Conservation (phyloP, 2,329 filamentous ascomycete species). For the Arthrinium phaeospermum region DNA sequence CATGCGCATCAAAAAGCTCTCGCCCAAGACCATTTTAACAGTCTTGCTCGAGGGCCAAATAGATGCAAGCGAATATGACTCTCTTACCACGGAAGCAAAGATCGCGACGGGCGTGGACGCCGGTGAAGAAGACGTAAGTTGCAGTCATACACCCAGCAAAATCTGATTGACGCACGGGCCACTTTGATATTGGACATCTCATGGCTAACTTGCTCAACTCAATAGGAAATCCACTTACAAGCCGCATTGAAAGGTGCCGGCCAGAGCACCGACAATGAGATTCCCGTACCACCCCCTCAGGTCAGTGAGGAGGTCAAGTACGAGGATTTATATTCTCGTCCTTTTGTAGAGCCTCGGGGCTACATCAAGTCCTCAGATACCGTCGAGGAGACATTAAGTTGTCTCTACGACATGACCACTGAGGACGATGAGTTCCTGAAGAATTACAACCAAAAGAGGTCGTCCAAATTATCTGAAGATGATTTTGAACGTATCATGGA, state of each 20-base stretch:
- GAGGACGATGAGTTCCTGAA: conserved; percentile 88
- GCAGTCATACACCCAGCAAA: conserved; percentile 7
- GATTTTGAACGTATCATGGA: conserved; percentile 94
- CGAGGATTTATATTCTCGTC: conserved; percentile 82
- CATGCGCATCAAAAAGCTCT: conserved; percentile 89
- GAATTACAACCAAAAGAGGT: conserved; percentile 79
- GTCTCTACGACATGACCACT: conserved; percentile 91
- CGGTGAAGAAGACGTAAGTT: conserved; percentile 85
- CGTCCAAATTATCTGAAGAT: conserved; percentile 78
- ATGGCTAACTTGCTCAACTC: conserved; percentile 13
- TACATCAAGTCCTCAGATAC: conserved; percentile 99
- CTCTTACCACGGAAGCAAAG: conserved; percentile 80
- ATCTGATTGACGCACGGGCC: conserved; percentile 16
- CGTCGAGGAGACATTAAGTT: conserved; percentile 91
- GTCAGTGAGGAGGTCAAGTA: conserved; percentile 75
- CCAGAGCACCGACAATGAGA: conserved; percentile 61
- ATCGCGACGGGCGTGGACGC: conserved; percentile 98
- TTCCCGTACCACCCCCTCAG: conserved; percentile 69
- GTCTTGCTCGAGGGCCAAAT: conserved; percentile 91
- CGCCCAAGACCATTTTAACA: conserved; percentile 84
- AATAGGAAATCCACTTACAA: conserved; percentile 92
- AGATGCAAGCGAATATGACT: conserved; percentile 84
- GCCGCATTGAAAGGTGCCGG: conserved; percentile 69
- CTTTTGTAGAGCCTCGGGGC: conserved; percentile 83
- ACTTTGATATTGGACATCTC: conserved; percentile 22